A percentile compares a stretch with the other conserved stretches of the same genome.
phyloP scores from a whole-genome alignment of 148 eudicot species.

The Vaccinium corymbosum region DNA sequence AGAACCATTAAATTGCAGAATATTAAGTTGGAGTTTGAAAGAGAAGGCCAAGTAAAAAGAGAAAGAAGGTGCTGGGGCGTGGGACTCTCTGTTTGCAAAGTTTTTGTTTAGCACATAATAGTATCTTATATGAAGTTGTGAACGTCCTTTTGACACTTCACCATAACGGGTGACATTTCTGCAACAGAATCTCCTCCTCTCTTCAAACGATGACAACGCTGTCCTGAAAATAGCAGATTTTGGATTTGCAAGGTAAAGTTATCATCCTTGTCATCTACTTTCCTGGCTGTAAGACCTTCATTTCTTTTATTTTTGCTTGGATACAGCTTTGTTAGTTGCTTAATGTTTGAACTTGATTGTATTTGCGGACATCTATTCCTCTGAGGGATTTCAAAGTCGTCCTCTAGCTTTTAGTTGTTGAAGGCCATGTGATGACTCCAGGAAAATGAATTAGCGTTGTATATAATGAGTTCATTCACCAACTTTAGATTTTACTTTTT shows the following conservation, averaged over 20 bases:
- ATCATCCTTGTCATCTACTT: background rate
- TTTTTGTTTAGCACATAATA: background rate
- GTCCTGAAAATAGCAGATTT: constrained; percentile 95
- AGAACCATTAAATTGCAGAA: background rate
- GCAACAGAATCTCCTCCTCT: constrained; percentile 82
- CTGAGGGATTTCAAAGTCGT: background rate
- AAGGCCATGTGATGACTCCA: background rate
- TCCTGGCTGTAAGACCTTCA: background rate
- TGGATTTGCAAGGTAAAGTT: constrained; percentile 86
- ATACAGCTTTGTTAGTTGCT: background rate
- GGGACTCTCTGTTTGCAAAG: background rate
- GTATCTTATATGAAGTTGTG: background rate
- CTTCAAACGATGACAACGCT: constrained; percentile 51
- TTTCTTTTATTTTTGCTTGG: background rate
- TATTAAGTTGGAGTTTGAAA: background rate
- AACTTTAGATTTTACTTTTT: background rate
- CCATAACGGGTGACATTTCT: constrained; percentile 18
- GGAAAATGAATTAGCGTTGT: background rate
- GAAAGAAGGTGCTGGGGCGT: background rate
- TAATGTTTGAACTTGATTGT: constrained; percentile 13
- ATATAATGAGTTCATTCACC: background rate
- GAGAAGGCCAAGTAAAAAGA: no score
- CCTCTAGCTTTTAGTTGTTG: background rate
- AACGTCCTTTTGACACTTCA: background rate
- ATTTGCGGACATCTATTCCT: background rate